phyloP scores from a whole-genome alignment of 305 asterid genomes.

The Fraxinus platypoda region DNA sequence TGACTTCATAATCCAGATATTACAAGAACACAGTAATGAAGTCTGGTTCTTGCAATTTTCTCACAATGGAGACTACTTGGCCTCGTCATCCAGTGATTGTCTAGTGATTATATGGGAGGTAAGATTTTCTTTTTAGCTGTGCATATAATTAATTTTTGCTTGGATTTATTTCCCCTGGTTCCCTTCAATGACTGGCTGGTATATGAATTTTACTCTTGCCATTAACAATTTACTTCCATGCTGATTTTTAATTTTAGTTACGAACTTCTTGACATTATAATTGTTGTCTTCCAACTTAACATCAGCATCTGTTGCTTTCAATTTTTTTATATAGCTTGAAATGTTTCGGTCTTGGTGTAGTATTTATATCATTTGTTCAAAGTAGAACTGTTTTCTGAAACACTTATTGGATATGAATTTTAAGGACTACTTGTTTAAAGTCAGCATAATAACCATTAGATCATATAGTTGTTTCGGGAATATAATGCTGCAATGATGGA shows the following conservation, averaged over 20 bases:
- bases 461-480: neutral
- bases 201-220: neutral
- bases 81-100: conserved; percentile 35
- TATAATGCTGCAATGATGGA: neutral
- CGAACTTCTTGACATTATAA: neutral
- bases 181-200: neutral
- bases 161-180: neutral
- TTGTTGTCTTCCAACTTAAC: neutral
- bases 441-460: neutral
- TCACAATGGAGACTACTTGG: conserved; percentile 33
- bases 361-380: neutral
- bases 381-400: neutral
- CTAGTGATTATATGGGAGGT: conserved; percentile 41
- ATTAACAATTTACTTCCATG: neutral
- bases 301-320: neutral
- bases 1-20: conserved; percentile 17
- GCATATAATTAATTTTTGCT: neutral
- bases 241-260: neutral
- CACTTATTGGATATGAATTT: neutral
- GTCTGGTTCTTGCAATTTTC: conserved; percentile 37
- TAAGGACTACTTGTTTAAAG: neutral
- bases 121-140: neutral
- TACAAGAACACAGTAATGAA: conserved; percentile 30
- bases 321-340: neutral
- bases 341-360: neutral